Evolutionary conservation across 345 rosid genomes (phyloP).

Genomic region (Bruguiera parviflora): DNA sequence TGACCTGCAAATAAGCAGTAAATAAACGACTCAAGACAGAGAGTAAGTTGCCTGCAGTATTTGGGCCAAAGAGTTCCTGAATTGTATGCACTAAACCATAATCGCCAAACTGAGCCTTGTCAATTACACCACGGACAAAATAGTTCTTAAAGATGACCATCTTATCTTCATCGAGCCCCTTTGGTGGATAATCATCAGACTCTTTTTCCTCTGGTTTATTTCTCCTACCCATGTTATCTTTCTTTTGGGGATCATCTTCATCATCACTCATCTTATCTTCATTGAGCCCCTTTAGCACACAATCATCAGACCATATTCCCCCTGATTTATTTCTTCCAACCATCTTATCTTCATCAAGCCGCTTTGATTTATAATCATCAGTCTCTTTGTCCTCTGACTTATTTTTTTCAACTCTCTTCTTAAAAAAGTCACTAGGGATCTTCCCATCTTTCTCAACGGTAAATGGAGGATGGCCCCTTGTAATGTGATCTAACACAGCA

Average conservation of each 20-base stretch:
- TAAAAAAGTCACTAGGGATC: slow-evolving; percentile 73
- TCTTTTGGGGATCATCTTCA: slow-evolving; percentile 14
- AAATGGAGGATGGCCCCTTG: slow-evolving; percentile 72
- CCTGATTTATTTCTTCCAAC: not conserved
- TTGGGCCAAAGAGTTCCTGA: slow-evolving; percentile 88
- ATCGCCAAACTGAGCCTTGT: slow-evolving; percentile 97
- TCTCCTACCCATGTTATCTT: not conserved
- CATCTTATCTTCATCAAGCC: slow-evolving; percentile 17
- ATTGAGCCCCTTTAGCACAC: slow-evolving; percentile 11
- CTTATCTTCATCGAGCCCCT: slow-evolving; percentile 62
- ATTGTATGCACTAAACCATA: slow-evolving; percentile 94
- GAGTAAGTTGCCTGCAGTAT: slow-evolving; percentile 80
- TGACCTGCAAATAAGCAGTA: slow-evolving; percentile 86
- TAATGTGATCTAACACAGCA: slow-evolving; percentile 61
- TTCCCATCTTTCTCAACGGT: slow-evolving; percentile 74
- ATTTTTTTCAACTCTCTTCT: slow-evolving; percentile 27
- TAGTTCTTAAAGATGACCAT: slow-evolving; percentile 60
- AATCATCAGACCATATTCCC: not conserved
- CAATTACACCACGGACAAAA: slow-evolving; percentile 85
- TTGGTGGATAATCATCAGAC: slow-evolving; percentile 10
- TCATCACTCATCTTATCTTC: slow-evolving; percentile 8
- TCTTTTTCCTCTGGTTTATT: slow-evolving; percentile 12
- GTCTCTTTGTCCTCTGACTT: not conserved
- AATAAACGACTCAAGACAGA: slow-evolving; percentile 87
- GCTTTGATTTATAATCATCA: slow-evolving; percentile 1